These are phyloP conservation scores for Petunia axillaris DNA, from an alignment of 257 asterid genomes.

Conservation along the genomic window DNA sequence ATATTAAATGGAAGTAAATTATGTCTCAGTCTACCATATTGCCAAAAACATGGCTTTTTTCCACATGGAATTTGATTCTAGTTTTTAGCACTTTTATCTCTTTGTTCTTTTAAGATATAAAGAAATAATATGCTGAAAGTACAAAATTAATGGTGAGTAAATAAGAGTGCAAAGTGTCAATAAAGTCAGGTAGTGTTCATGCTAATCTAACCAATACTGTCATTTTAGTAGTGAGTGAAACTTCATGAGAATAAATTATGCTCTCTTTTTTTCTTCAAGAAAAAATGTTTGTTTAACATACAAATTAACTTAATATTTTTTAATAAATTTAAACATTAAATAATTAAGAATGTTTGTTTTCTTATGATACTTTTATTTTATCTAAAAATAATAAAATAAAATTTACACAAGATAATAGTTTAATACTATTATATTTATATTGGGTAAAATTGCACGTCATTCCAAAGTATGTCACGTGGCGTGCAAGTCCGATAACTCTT, in stretches of 20 bases:
- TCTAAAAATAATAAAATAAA: no score
- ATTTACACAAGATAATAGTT: no score
- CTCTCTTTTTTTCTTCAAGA: background rate
- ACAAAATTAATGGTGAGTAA: background rate
- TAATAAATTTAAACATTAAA: no score
- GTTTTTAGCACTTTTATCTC: background rate
- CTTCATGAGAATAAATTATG: background rate
- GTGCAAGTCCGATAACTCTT: no score
- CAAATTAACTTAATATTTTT: no score
- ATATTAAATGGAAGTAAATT: background rate
- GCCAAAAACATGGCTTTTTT: background rate
- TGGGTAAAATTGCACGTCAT: no score
- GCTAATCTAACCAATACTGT: background rate
- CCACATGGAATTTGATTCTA: background rate
- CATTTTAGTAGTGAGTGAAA: background rate
- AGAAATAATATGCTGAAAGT: background rate
- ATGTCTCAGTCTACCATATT: background rate
- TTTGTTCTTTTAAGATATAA: no score
- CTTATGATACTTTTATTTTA: no score
- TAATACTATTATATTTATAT: no score
- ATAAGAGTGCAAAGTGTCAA: background rate
- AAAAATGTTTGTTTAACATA: no score
- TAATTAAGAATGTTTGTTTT: no score
- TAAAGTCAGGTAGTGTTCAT: background rate
- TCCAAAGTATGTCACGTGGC: no score